Percentiles rank a stretch among this genome's conserved stretches.
These are phyloP conservation scores for Thalassiosira mediterranea DNA, from an alignment of 352 stramenopile genomes.

Conservation along the genomic window DNA sequence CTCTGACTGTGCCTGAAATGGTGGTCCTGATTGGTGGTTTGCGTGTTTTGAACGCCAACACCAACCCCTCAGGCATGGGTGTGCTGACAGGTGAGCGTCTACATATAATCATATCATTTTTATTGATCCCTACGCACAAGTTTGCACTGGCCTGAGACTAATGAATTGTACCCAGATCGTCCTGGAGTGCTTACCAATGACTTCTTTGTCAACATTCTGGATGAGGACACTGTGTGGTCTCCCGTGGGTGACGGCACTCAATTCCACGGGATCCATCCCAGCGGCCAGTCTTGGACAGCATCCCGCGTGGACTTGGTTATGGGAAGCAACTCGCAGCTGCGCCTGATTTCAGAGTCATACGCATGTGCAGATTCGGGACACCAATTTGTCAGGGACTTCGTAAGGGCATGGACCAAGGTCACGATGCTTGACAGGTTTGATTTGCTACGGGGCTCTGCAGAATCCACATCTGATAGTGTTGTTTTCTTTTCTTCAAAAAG, in stretches of 20 bases:
- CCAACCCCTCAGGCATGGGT: slow-evolving; percentile 47
- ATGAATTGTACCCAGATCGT: no score
- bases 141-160: no score
- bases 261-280: slow-evolving; percentile 56
- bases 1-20: slow-evolving; percentile 75
- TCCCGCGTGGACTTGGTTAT: slow-evolving; percentile 75
- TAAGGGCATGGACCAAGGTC: slow-evolving; percentile 74
- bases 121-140: no score
- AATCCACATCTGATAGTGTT: slow-evolving; percentile 13
- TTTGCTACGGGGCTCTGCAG: slow-evolving; percentile 21
- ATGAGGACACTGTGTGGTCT: slow-evolving; percentile 64
- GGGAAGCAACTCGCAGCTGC: slow-evolving; percentile 71
- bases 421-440: slow-evolving; percentile 81
- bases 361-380: slow-evolving; percentile 56
- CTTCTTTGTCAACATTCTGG: slow-evolving; percentile 79
- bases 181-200: slow-evolving; percentile 66
- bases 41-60: slow-evolving; percentile 68
- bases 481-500: no score
- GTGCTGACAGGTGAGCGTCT: no score
- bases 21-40: slow-evolving; percentile 75
- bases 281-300: slow-evolving; percentile 56
- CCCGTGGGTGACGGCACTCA: slow-evolving; percentile 39
- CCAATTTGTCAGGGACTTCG: slow-evolving; percentile 74
- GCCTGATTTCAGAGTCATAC: slow-evolving; percentile 74
- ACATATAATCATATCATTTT: no score